phyloP scores from a whole-genome alignment of 2,329 filamentous ascomycete species.

The Neonectria punicea region DNA sequence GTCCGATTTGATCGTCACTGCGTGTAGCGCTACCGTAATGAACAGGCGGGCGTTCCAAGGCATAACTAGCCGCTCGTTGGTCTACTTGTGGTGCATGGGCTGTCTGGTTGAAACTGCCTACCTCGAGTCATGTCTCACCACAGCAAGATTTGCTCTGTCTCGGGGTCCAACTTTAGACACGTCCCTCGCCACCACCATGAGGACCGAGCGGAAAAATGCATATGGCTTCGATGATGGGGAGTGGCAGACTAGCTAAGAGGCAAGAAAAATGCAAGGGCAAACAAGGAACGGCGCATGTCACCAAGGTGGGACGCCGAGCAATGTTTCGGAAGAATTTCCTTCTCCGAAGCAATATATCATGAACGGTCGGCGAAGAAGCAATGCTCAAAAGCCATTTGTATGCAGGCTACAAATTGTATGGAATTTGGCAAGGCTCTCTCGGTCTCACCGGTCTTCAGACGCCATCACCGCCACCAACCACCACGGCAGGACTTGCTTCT shows the following conservation, averaged over 20 bases:
- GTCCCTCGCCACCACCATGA: background rate
- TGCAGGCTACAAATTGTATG: too few relatives aligned
- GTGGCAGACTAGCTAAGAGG: background rate
- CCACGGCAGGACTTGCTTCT: background rate
- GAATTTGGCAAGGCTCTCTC: background rate
- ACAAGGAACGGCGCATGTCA: background rate
- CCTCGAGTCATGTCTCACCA: background rate
- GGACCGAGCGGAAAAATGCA: background rate
- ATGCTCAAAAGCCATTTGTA: background rate
- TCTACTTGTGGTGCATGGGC: background rate
- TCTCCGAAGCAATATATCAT: slow-evolving; percentile 1
- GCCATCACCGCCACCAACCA: background rate
- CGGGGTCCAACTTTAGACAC: background rate
- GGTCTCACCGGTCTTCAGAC: background rate
- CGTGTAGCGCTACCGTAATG: background rate
- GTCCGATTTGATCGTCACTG: background rate
- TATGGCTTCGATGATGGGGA: background rate
- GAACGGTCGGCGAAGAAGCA: slow-evolving; percentile 7
- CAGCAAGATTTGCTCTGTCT: background rate
- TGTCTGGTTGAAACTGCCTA: background rate
- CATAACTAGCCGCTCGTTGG: background rate
- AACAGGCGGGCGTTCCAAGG: background rate
- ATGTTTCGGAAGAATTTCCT: background rate
- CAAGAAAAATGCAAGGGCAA: background rate
- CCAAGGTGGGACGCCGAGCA: background rate